These are phyloP conservation scores for Nitzschia palea DNA, from an alignment of 108 stramenopile genomes.

Conservation along the genomic window DNA sequence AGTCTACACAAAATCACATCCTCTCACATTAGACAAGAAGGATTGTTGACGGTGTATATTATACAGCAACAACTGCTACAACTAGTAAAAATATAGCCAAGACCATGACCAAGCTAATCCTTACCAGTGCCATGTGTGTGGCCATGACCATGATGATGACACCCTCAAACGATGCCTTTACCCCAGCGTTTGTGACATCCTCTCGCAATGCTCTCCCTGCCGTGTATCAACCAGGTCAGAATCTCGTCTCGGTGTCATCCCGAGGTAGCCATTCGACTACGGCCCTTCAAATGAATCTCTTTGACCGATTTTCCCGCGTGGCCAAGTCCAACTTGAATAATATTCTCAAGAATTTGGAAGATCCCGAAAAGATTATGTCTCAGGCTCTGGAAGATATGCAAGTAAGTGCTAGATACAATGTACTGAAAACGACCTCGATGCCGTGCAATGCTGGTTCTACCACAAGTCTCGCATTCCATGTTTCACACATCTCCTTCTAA, in stretches of 20 bases:
- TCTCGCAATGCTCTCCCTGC: neutral
- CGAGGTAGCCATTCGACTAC: constrained; percentile 3
- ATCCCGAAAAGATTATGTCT: constrained; percentile 96
- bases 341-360: constrained; percentile 86
- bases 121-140: constrained; percentile 2
- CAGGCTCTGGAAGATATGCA: constrained; percentile 98
- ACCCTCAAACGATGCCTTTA: neutral
- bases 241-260: neutral
- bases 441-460: neutral
- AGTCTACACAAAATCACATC: no score
- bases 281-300: constrained; percentile 75
- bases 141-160: constrained; percentile 8
- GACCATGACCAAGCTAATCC: neutral
- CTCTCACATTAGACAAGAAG: neutral
- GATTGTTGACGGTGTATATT: no score
- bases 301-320: constrained; percentile 82
- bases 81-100: no score
- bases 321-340: constrained; percentile 92
- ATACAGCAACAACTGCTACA: no score
- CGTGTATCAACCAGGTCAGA: neutral
- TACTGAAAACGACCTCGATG: neutral
- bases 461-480: neutral
- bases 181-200: neutral
- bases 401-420: constrained; percentile 44
- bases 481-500: neutral